Evolutionary conservation across 495 filamentous ascomycete species (phyloP).

Genomic region (Poronia punctata): DNA sequence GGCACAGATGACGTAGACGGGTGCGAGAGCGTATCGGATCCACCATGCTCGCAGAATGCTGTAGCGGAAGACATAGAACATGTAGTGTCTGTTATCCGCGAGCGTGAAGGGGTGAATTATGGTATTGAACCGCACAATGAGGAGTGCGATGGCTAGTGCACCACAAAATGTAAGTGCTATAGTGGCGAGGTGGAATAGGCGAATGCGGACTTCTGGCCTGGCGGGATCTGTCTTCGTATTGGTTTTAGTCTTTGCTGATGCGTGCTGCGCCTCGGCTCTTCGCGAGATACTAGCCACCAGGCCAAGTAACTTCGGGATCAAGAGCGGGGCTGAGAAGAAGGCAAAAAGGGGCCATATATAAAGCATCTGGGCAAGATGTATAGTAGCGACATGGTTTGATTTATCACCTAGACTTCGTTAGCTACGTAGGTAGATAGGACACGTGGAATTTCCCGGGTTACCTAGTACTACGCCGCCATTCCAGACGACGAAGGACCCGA

Average conservation of each 20-base stretch:
- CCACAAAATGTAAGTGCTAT: conserved; percentile 19
- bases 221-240: background rate
- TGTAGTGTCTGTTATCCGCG: conserved; percentile 93
- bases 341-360: conserved; percentile 85
- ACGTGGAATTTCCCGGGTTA: conserved; percentile 24
- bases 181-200: background rate
- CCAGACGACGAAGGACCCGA: conserved; percentile 70
- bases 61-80: conserved; percentile 92
- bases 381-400: conserved; percentile 79
- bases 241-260: background rate
- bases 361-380: conserved; percentile 88
- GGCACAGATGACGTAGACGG: conserved; percentile 47
- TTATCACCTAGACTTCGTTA: conserved; percentile 62
- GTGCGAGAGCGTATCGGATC: conserved; percentile 60
- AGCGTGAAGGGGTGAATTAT: conserved; percentile 93
- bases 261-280: background rate
- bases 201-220: conserved; percentile 10
- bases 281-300: background rate
- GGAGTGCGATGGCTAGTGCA: conserved; percentile 35
- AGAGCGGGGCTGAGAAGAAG: conserved; percentile 82
- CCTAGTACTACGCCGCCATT: conserved; percentile 90
- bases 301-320: conserved; percentile 37
- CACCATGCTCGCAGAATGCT: conserved; percentile 58
- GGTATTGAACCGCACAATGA: conserved; percentile 75
- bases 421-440: conserved; percentile 2